A percentile compares a stretch with the other conserved stretches of the same genome.
Conservation (phyloP, 352 stramenopile genomes). For the Phytophthora hybrid region DNA sequence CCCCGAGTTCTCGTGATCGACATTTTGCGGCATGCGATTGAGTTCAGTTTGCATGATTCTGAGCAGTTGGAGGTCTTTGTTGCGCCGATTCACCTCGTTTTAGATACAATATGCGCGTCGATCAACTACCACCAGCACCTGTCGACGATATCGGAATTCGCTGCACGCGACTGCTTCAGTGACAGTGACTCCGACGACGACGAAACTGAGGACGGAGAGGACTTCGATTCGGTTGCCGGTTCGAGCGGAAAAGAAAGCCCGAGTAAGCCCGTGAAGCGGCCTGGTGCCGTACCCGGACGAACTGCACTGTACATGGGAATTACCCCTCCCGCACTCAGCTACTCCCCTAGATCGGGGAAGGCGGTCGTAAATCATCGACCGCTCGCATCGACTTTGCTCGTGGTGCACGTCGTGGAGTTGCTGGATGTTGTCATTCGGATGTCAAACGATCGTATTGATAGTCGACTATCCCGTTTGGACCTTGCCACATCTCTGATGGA, state of each 20-base stretch:
- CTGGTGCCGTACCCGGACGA: conserved; percentile 12
- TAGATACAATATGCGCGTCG: conserved; percentile 66
- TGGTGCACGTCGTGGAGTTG: conserved; percentile 73
- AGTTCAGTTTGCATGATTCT: conserved; percentile 50
- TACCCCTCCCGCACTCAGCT: conserved; percentile 36
- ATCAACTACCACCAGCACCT: conserved; percentile 87
- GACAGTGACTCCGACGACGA: conserved; percentile 75
- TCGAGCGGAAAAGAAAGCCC: conserved; percentile 20
- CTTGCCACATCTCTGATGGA: conserved; percentile 68
- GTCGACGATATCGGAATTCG: conserved; percentile 77
- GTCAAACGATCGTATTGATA: conserved; percentile 70
- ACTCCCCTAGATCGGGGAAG: conserved; percentile 58
- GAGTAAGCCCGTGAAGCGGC: conserved; percentile 29
- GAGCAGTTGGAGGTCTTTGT: conserved; percentile 62
- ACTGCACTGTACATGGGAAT: conserved; percentile 36
- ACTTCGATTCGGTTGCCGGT: conserved; percentile 14
- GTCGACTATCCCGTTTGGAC: conserved; percentile 57
- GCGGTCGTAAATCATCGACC: conserved; percentile 68
- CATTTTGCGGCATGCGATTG: conserved; percentile 63
- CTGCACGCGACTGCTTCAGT: conserved; percentile 77
- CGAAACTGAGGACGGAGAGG: conserved; percentile 33
- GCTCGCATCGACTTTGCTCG: conserved; percentile 67
- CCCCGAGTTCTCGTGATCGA: conserved; percentile 65
- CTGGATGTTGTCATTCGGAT: conserved; percentile 69
- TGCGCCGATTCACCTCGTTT: conserved; percentile 53